Evolutionary conservation across 495 filamentous ascomycete species (phyloP).

Genomic region (Podospora pseudopauciseta): DNA sequence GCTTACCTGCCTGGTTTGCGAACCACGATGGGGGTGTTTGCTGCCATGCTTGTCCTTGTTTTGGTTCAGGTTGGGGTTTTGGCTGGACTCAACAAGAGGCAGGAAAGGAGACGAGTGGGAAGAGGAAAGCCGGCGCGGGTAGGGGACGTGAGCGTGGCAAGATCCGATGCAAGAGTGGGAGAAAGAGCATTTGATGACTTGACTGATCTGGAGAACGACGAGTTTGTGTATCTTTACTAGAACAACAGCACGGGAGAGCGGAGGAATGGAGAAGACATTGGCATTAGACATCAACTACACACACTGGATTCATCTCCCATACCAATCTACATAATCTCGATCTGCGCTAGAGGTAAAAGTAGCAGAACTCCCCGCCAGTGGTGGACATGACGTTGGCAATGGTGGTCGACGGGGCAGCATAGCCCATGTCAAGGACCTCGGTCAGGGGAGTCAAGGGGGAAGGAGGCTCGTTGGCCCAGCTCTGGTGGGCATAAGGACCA

Average conservation of each 20-base stretch:
- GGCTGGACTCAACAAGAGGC: slow-evolving; percentile 51
- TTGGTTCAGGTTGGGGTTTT: slow-evolving; percentile 52
- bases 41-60: slow-evolving; percentile 47
- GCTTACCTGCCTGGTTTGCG: slow-evolving; percentile 55
- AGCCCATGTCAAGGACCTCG: slow-evolving; percentile 41
- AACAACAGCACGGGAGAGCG: not conserved
- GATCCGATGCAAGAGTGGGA: slow-evolving; percentile 29
- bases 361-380: slow-evolving; percentile 41
- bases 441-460: slow-evolving; percentile 31
- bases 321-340: too few species aligned
- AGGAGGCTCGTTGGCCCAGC: slow-evolving; percentile 50
- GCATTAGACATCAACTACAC: not conserved
- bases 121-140: slow-evolving; percentile 57
- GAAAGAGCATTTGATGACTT: slow-evolving; percentile 50
- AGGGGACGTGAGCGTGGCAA: slow-evolving; percentile 54
- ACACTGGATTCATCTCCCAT: not conserved
- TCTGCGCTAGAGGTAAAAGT: slow-evolving; percentile 37
- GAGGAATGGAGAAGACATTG: not conserved
- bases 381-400: slow-evolving; percentile 44
- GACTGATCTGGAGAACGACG: slow-evolving; percentile 62
- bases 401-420: slow-evolving; percentile 33
- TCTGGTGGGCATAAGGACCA: slow-evolving; percentile 45
- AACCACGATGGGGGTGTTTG: slow-evolving; percentile 55
- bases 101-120: slow-evolving; percentile 48
- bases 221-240: slow-evolving; percentile 65